Percentiles rank a stretch among this genome's conserved stretches.
These are phyloP conservation scores for Tetrahymena malaccensis DNA, from an alignment of 73 alveolate genomes.

Conservation along the genomic window DNA sequence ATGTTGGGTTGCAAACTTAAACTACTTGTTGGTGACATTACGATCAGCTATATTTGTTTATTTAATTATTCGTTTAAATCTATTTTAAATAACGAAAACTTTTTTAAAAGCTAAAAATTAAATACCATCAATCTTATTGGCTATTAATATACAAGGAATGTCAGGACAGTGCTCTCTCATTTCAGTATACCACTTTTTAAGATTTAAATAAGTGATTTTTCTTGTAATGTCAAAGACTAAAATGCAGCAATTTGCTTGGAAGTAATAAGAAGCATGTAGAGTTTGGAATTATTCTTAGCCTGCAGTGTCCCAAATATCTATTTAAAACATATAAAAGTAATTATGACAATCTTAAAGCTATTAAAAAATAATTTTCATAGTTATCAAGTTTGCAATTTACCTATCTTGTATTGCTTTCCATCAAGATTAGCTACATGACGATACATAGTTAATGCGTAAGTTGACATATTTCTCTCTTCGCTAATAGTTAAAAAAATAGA, in stretches of 20 bases:
- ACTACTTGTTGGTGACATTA: constrained; percentile 74
- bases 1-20: constrained; percentile 76
- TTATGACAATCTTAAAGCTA: too few species aligned
- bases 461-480: constrained; percentile 16
- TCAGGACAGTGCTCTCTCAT: constrained; percentile 84
- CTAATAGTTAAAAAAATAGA: not conserved
- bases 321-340: not conserved
- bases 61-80: not conserved
- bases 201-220: constrained; percentile 78
- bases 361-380: too few species aligned
- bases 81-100: not conserved
- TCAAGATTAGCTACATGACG: constrained; percentile 59
- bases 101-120: not conserved
- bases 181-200: constrained; percentile 86
- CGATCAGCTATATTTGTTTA: constrained; percentile 47
- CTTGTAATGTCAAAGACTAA: constrained; percentile 92
- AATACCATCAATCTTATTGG: constrained; percentile 80
- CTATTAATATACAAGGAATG: constrained; percentile 83
- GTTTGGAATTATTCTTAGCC: constrained; percentile 88
- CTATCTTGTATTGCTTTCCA: constrained; percentile 59
- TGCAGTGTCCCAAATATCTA: constrained; percentile 83
- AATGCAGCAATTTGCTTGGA: constrained; percentile 85
- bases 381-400: not conserved
- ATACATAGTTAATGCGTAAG: constrained; percentile 61
- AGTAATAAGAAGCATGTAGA: constrained; percentile 83